Conservation (phyloP, 2,329 filamentous ascomycete species). For the Tolypocladium paradoxum region DNA sequence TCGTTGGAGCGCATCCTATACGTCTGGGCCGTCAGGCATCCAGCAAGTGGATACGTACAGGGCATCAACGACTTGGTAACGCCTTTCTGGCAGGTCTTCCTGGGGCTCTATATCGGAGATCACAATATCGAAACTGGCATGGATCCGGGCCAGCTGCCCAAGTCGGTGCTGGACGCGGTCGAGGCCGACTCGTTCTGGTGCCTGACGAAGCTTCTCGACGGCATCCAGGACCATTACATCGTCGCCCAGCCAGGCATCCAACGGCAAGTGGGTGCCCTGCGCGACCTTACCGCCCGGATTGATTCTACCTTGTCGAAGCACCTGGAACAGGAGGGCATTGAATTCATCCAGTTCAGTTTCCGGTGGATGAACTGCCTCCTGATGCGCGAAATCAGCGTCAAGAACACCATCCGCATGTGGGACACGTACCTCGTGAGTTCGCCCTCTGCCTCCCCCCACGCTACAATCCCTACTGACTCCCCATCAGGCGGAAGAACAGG, state of each 20-base stretch:
- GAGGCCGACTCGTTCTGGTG: slow-evolving; percentile 99
- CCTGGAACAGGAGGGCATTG: slow-evolving; percentile 79
- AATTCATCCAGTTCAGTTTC: slow-evolving; percentile 99
- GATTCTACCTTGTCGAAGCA: slow-evolving; percentile 78
- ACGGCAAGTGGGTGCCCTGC: slow-evolving; percentile 77
- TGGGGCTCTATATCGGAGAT: slow-evolving; percentile 91
- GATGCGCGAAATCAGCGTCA: slow-evolving; percentile 94
- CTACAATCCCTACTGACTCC: slow-evolving; percentile 6
- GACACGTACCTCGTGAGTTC: slow-evolving; percentile 85
- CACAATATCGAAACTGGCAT: slow-evolving; percentile 85
- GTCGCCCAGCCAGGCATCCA: slow-evolving; percentile 96
- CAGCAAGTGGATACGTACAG: slow-evolving; percentile 94
- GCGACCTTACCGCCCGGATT: slow-evolving; percentile 84
- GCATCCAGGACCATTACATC: slow-evolving; percentile 98
- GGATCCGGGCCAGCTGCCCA: slow-evolving; percentile 90
- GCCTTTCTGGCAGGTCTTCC: slow-evolving; percentile 95
- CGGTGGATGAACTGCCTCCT: slow-evolving; percentile 99
- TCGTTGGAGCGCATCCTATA: slow-evolving; percentile 93
- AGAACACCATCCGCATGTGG: slow-evolving; percentile 98
- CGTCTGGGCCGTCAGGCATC: slow-evolving; percentile 94
- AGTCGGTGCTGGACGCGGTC: slow-evolving; percentile 84
- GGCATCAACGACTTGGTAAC: slow-evolving; percentile 98
- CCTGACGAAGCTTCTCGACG: slow-evolving; percentile 92
- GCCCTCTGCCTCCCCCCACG: not conserved
- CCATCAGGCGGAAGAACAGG: slow-evolving; percentile 84